Evolutionary conservation across 2,329 filamentous ascomycete species (phyloP).

Genomic region (Colletotrichum viniferum): DNA sequence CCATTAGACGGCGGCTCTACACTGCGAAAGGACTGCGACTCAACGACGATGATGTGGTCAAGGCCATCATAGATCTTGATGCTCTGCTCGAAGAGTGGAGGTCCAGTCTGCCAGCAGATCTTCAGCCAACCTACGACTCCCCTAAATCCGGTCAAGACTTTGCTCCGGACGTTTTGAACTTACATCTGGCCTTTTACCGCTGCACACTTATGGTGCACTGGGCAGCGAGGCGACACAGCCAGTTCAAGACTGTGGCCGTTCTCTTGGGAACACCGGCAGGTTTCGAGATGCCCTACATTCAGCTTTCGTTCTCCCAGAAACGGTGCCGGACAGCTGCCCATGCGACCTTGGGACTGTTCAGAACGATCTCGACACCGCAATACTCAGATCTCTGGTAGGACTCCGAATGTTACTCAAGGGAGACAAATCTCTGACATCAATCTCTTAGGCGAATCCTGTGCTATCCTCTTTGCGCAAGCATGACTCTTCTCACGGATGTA

Average conservation of each 20-base stretch:
- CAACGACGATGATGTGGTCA: not conserved
- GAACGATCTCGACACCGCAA: not conserved
- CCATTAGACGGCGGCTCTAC: conserved; percentile 9
- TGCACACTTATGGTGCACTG: conserved; percentile 15
- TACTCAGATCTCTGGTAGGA: conserved; percentile 15
- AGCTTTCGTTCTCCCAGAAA: conserved; percentile 9
- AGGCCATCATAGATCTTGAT: conserved; percentile 15
- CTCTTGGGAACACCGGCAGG: not conserved
- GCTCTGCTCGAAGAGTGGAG: conserved; percentile 16
- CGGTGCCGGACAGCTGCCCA: conserved; percentile 13
- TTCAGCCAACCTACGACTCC: conserved; percentile 3
- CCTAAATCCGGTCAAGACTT: not conserved
- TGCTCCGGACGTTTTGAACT: conserved; percentile 2
- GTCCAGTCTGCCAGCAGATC: not conserved
- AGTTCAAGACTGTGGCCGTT: not conserved
- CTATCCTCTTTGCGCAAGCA: conserved; percentile 14
- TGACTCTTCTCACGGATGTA: conserved; percentile 15
- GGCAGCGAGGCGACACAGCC: conserved; percentile 1
- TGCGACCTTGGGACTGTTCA: conserved; percentile 2
- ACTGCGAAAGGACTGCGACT: conserved; percentile 14
- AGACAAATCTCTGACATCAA: not conserved
- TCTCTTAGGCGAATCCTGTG: conserved; percentile 9
- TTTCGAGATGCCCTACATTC: not conserved
- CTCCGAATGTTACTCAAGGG: not conserved
- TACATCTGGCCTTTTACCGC: conserved; percentile 17